phyloP scores from a whole-genome alignment of 768 basidiomycete genomes.

The Epithele typhae region DNA sequence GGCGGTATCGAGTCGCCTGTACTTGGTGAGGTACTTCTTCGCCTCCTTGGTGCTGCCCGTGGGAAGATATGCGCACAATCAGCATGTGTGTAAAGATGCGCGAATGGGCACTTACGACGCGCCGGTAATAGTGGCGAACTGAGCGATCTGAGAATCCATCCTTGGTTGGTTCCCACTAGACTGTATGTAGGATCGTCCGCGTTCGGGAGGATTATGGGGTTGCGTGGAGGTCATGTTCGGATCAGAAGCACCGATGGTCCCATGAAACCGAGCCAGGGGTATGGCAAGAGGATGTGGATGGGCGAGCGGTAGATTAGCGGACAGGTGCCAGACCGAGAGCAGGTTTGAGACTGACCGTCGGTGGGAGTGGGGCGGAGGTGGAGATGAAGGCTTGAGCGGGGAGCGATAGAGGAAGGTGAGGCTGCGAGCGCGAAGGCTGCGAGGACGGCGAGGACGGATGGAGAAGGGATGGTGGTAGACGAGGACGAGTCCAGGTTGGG shows the following conservation, averaged over 20 bases:
- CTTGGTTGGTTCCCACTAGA: background rate
- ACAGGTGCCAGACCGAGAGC: too few species aligned
- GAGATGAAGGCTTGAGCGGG: too few species aligned
- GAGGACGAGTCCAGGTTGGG: background rate
- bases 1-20: slow-evolving; percentile 68
- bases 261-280: background rate
- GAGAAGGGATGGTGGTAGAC: background rate
- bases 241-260: background rate
- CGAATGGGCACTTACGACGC: slow-evolving; percentile 51
- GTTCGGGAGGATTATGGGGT: background rate
- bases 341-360: too few species aligned
- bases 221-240: background rate
- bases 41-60: slow-evolving; percentile 46
- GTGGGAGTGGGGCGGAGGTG: too few species aligned
- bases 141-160: slow-evolving; percentile 44
- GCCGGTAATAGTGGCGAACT: slow-evolving; percentile 67
- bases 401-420: too few species aligned
- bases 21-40: slow-evolving; percentile 61
- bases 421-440: too few species aligned
- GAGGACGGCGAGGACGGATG: background rate
- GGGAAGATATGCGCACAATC: background rate
- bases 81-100: background rate
- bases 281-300: background rate
- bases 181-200: background rate
- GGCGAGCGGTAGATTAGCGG: too few species aligned